A percentile compares a stretch with the other conserved stretches of the same genome.
These are phyloP conservation scores for Hemileccinum impolitum DNA, from an alignment of 768 basidiomycete species.

Conservation along the genomic window DNA sequence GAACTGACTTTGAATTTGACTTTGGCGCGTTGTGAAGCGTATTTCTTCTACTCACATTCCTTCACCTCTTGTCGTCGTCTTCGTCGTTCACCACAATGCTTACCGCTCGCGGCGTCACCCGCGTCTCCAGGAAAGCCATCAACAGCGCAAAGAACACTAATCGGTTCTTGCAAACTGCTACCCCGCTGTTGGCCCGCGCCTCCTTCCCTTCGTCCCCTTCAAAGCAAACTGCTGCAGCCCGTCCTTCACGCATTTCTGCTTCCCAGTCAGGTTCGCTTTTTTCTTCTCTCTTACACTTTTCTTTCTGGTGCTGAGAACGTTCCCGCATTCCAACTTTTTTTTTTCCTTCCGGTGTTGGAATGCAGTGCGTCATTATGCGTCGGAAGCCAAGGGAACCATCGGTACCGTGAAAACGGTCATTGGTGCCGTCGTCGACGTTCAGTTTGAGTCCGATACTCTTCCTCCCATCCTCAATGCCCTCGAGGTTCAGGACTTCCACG, in stretches of 20 bases:
- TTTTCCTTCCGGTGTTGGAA: constrained; percentile 1
- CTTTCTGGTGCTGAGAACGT: neutral
- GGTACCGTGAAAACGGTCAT: constrained; percentile 98
- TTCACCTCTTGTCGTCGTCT: constrained; percentile 20
- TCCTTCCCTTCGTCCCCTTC: constrained; percentile 41
- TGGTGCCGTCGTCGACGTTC: constrained; percentile 99
- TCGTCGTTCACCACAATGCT: constrained; percentile 60
- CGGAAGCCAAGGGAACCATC: constrained; percentile 69
- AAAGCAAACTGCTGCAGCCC: constrained; percentile 46
- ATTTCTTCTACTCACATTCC: constrained; percentile 31
- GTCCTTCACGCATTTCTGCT: constrained; percentile 46
- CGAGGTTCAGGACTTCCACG: constrained; percentile 91
- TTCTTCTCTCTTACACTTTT: neutral
- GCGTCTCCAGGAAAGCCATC: constrained; percentile 81
- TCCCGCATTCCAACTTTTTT: constrained; percentile 1
- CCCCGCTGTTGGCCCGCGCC: constrained; percentile 53
- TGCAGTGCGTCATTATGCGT: constrained; percentile 83
- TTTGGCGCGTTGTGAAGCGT: constrained; percentile 19
- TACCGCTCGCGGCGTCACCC: constrained; percentile 83
- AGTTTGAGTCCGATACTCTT: constrained; percentile 87
- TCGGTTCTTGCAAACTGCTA: constrained; percentile 78
- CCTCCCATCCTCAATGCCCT: constrained; percentile 99
- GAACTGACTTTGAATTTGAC: constrained; percentile 23
- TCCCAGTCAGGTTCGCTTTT: constrained; percentile 52
- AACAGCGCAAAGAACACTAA: constrained; percentile 70